phyloP scores from a whole-genome alignment of 2,329 filamentous ascomycete genomes.

The Aphanoascus verrucosus region DNA sequence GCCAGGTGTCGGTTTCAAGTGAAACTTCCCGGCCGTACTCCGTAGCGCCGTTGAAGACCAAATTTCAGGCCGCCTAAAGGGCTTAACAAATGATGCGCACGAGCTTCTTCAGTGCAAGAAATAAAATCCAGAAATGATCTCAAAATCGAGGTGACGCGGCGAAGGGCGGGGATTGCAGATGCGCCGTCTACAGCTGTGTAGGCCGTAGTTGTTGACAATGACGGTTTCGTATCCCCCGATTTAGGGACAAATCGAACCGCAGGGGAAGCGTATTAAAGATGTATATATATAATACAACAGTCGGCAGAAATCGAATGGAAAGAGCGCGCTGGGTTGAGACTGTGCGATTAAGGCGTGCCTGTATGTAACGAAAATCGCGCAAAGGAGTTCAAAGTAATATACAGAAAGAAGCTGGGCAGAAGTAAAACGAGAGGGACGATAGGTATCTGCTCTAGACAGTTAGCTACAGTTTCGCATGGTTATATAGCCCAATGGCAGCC shows the following conservation, averaged over 20 bases:
- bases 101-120: background rate
- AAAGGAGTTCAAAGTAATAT: slow-evolving; percentile 6
- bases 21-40: background rate
- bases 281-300: slow-evolving; percentile 3
- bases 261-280: background rate
- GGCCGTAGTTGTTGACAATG: background rate
- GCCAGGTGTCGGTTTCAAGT: background rate
- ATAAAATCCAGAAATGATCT: background rate
- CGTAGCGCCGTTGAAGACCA: background rate
- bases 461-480: slow-evolving; percentile 8
- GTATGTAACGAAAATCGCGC: slow-evolving; percentile 1
- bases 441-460: slow-evolving; percentile 7
- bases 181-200: background rate
- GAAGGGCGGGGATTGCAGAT: background rate
- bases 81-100: background rate
- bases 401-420: slow-evolving; percentile 4
- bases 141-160: background rate
- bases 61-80: background rate
- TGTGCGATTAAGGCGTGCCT: background rate
- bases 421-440: background rate
- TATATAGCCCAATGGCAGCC: slow-evolving; percentile 11
- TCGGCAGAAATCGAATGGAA: background rate
- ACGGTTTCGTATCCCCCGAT: background rate
- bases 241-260: background rate
- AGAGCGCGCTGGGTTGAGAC: slow-evolving; percentile 3